Conservation (phyloP, 192 early-diverging fungal species). For the Chytriomyces sp. region DNA sequence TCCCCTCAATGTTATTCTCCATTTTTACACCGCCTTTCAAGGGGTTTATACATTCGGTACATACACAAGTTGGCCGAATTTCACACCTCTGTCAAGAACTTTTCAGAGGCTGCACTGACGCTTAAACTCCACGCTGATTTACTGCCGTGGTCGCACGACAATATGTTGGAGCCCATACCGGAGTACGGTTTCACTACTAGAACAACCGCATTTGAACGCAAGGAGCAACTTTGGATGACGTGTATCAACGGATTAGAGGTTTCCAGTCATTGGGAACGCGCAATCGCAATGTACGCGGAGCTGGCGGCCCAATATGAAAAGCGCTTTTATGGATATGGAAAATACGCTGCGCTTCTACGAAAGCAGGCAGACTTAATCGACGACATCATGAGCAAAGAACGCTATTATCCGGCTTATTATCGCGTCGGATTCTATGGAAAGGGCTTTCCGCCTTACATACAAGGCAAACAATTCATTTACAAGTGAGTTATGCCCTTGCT, state of each 20-base stretch:
- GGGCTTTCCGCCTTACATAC: constrained; percentile 54
- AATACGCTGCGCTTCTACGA: constrained; percentile 55
- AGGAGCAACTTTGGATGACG: constrained; percentile 61
- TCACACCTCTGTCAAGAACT: constrained; percentile 57
- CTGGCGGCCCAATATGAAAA: constrained; percentile 61
- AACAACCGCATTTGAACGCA: constrained; percentile 61
- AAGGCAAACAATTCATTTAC: constrained; percentile 72
- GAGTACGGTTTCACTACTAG: constrained; percentile 53
- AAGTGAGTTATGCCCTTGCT: constrained; percentile 43
- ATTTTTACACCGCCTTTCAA: neutral
- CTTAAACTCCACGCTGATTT: constrained; percentile 70
- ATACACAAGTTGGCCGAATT: constrained; percentile 63
- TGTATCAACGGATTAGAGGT: constrained; percentile 65
- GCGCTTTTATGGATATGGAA: constrained; percentile 54
- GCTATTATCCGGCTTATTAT: constrained; percentile 60
- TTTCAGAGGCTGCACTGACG: constrained; percentile 68
- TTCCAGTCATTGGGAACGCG: constrained; percentile 72
- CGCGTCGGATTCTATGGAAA: constrained; percentile 74
- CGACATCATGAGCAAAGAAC: constrained; percentile 43
- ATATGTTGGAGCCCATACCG: constrained; percentile 48
- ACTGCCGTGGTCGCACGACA: constrained; percentile 62
- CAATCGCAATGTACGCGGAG: constrained; percentile 67
- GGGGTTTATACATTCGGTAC: constrained; percentile 67
- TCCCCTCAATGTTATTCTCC: neutral
- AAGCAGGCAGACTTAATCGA: constrained; percentile 59